Percentiles rank a stretch among this genome's conserved stretches.
Evolutionary conservation across 306 rosid genomes (phyloP).

Genomic region (Prunus campanulata): DNA sequence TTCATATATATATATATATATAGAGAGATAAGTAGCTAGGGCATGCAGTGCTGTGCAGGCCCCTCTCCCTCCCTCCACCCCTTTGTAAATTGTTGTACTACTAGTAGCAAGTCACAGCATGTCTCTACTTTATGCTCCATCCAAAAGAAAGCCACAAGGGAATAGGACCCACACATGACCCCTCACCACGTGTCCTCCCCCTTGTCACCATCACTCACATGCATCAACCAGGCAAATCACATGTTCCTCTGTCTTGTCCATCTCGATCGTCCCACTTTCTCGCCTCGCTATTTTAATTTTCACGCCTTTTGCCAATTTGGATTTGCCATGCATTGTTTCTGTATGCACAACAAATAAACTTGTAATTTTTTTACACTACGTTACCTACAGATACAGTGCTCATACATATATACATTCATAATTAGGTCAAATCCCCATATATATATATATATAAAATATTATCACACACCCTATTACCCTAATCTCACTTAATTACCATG

Average conservation of each 20-base stretch:
- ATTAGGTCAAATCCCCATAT: too few relatives aligned
- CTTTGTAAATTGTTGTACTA: neutral
- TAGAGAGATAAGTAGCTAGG: too few relatives aligned
- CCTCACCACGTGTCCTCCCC: slow-evolving; percentile 29
- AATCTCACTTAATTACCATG: too few relatives aligned
- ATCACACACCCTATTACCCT: too few relatives aligned
- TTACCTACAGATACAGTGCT: too few relatives aligned
- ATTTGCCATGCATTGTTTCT: neutral
- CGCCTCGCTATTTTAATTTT: neutral
- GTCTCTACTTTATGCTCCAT: slow-evolving; percentile 22
- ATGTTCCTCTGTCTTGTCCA: slow-evolving; percentile 16
- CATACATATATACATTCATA: too few relatives aligned
- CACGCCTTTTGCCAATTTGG: neutral
- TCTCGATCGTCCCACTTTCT: slow-evolving; percentile 6
- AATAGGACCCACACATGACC: slow-evolving; percentile 21
- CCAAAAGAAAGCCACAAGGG: slow-evolving; percentile 24
- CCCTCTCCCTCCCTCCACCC: neutral
- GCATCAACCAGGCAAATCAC: slow-evolving; percentile 33
- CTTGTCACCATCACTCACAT: slow-evolving; percentile 29
- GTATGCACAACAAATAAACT: too few relatives aligned
- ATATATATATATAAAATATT: too few relatives aligned
- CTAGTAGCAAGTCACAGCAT: slow-evolving; percentile 8
- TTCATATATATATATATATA: too few relatives aligned
- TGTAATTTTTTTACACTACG: too few relatives aligned
- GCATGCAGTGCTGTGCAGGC: neutral